Conservation (phyloP, 805 yeast species). For the Nakazawaea peltata region DNA sequence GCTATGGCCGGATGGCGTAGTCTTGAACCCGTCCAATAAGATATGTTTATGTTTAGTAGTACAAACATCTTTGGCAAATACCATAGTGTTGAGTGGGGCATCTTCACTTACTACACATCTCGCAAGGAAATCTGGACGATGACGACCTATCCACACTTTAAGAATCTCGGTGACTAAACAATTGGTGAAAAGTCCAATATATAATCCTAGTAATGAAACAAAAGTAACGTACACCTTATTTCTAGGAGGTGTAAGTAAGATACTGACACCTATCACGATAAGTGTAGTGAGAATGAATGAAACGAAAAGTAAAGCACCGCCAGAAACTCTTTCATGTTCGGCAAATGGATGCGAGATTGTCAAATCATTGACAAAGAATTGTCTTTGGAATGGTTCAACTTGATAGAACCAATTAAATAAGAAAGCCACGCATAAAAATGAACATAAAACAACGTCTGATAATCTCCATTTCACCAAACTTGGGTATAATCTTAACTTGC, state of each 20-base stretch:
- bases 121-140: constrained; percentile 86
- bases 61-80: constrained; percentile 57
- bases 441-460: constrained; percentile 4
- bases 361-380: constrained; percentile 67
- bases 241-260: constrained; percentile 35
- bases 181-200: constrained; percentile 50
- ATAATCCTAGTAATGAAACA: constrained; percentile 59
- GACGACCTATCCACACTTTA: constrained; percentile 83
- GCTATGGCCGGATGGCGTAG: constrained; percentile 81
- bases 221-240: constrained; percentile 54
- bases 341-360: constrained; percentile 80
- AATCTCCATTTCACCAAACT: constrained; percentile 9
- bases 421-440: constrained; percentile 2
- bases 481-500: constrained; percentile 3
- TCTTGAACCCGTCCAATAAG: constrained; percentile 66
- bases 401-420: constrained; percentile 13
- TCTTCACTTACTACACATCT: constrained; percentile 66
- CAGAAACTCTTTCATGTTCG: constrained; percentile 62
- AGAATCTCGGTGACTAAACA: constrained; percentile 61
- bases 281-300: constrained; percentile 42
- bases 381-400: constrained; percentile 64
- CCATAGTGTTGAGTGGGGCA: constrained; percentile 48
- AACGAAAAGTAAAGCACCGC: constrained; percentile 41
- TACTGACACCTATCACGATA: constrained; percentile 23
- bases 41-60: constrained; percentile 37